Evolutionary conservation across 306 rosid species (phyloP).

Genomic region (Quercus berberidifolia): DNA sequence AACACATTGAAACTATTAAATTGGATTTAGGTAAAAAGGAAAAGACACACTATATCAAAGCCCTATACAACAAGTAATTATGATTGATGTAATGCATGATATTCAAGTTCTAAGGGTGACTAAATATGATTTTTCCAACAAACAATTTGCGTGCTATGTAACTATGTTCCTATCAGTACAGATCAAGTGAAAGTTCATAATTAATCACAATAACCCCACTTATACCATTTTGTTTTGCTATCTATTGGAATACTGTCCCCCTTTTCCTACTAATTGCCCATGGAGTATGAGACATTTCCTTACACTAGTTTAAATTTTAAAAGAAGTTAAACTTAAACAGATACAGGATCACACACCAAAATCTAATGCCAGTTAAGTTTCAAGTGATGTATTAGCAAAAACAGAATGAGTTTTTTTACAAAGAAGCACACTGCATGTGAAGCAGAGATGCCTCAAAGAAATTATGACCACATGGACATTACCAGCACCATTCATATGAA

Average conservation of each 20-base stretch:
- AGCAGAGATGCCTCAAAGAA: constrained; percentile 29
- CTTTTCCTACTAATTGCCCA: not conserved
- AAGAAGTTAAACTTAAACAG: not conserved
- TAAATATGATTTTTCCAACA: no score
- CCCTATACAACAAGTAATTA: no score
- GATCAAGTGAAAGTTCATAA: no score
- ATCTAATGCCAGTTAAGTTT: not conserved
- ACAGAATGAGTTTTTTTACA: constrained; percentile 7
- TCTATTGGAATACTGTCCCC: not conserved
- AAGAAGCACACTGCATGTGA: constrained; percentile 37
- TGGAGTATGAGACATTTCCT: not conserved
- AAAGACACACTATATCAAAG: no score
- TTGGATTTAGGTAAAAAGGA: no score
- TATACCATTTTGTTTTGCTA: no score
- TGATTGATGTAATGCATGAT: no score
- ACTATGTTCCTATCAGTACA: no score
- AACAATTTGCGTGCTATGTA: no score
- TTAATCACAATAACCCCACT: no score
- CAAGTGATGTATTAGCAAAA: not conserved
- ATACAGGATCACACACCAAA: not conserved
- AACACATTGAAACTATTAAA: no score
- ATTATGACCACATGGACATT: constrained; percentile 32
- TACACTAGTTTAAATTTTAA: not conserved
- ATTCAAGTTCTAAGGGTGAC: no score
- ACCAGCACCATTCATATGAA: constrained; percentile 47